These are phyloP conservation scores for Saccharomycopsis fodiens DNA, from an alignment of 805 yeast species.

Conservation along the genomic window DNA sequence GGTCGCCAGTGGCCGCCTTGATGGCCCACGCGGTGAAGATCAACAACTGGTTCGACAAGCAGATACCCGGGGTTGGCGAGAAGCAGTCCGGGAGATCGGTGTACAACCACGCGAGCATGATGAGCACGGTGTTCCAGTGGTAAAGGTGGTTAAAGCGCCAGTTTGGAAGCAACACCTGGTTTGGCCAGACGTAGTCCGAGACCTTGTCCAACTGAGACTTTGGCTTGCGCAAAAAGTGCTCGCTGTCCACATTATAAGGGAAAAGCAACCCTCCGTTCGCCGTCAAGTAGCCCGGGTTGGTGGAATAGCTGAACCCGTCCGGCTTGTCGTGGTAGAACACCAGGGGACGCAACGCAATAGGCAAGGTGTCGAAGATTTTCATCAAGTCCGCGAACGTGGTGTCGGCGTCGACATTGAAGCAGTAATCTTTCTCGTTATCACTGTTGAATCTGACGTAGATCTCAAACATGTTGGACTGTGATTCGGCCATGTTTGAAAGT, in stretches of 20 bases:
- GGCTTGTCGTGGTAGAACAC: conserved; percentile 65
- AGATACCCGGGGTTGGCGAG: conserved; percentile 89
- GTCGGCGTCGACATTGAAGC: conserved; percentile 62
- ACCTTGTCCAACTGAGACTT: conserved; percentile 31
- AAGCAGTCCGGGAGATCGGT: conserved; percentile 86
- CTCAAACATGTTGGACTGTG: conserved; percentile 31
- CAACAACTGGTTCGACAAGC: conserved; percentile 57
- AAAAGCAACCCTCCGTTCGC: conserved; percentile 75
- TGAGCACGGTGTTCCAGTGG: conserved; percentile 31
- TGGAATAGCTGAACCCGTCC: conserved; percentile 50
- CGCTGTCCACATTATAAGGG: conserved; percentile 46
- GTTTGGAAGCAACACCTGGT: conserved; percentile 74
- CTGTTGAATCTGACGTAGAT: conserved; percentile 75
- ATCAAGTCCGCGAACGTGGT: conserved; percentile 54
- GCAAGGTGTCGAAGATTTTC: conserved; percentile 56
- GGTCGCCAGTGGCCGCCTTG: conserved; percentile 26
- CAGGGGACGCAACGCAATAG: conserved; percentile 73
- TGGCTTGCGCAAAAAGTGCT: conserved; percentile 21
- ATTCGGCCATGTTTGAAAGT: not conserved
- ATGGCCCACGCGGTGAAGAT: conserved; percentile 26
- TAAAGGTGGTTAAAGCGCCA: conserved; percentile 47
- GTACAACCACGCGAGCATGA: conserved; percentile 69
- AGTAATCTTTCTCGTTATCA: conserved; percentile 82
- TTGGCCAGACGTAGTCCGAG: conserved; percentile 71
- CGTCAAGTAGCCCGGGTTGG: conserved; percentile 75